Evolutionary conservation across 306 rosid genomes (phyloP), one percentile per base, ranked within the genome.

Genomic region (Malus fusca): DNA sequence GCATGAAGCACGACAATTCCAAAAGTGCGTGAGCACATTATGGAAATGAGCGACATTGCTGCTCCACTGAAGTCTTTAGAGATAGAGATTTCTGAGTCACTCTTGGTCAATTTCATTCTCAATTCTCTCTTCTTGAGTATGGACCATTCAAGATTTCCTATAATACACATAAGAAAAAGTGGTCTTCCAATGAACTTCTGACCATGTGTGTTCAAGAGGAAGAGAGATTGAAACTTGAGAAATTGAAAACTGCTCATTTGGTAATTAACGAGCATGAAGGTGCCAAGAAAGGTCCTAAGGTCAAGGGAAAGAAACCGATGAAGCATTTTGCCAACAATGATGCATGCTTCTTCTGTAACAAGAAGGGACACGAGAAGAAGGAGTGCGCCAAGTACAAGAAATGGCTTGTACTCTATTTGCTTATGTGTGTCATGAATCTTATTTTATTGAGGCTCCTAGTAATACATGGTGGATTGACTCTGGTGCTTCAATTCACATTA

Each of bases 141-240:
- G 2, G 5, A 8, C 26, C 73, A 3, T 53, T 76, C 37, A 66
- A 76, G 7, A 67, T 76, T 6, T 52, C 53, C 2, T 66, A 76
- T 4, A 76, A 76, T 64, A 76, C 21, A 66, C 56, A 33, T 53
- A 66, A 76, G 35, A 55, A 30, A 10, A 76, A 76, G 25, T 66
- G 67, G 30, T 64, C 15, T 46, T 72, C 66, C 6, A 51, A 72
- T 72, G 78, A 79, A 30, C 43, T 72, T 14, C 0, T 63, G 61
- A 55, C 14, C 58, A 64, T 13, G 60, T 65, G 73, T 55, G 60
- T 79, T 33, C 43, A 72, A 66, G 59, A 79, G 18, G 77, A 78
- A 72, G 52, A 42, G 14, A 72, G 67, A 18, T 12, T 79, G 42
- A 26, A 21, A 12, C 14, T 5, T 61, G 52, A 31, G 35, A 8